A percentile compares a stretch with the other conserved stretches of the same genome.
Evolutionary conservation across 345 rosid genomes (phyloP).

Genomic region (Lepidium didymum): DNA sequence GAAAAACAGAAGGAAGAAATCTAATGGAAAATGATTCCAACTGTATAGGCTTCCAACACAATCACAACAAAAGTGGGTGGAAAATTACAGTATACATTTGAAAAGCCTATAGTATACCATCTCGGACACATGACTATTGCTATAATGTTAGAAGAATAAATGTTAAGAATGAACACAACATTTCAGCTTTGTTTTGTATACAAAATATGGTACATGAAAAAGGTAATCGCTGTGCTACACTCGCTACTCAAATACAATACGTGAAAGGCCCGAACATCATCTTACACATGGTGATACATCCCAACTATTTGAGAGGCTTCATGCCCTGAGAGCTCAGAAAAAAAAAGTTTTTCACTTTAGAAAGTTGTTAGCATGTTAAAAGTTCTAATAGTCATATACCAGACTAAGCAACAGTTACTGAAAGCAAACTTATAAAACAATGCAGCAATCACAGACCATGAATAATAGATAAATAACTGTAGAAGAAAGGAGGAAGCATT

Average conservation of each 20-base stretch:
- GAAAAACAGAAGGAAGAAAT: not conserved
- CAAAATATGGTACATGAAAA: conserved; percentile 4
- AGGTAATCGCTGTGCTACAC: not conserved
- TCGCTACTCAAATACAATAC: not conserved
- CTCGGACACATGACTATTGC: not conserved
- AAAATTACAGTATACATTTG: not conserved
- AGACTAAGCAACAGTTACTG: not conserved
- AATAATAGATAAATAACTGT: not conserved
- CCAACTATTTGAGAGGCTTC: conserved; percentile 70
- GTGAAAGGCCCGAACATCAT: not conserved
- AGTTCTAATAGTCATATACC: not conserved
- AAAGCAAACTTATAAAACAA: not conserved
- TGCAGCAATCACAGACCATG: not conserved
- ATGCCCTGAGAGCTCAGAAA: conserved; percentile 46
- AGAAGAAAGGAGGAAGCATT: not conserved
- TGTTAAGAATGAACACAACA: not conserved
- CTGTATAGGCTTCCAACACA: not conserved
- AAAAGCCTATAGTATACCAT: conserved; percentile 2
- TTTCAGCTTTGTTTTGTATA: conserved; percentile 9
- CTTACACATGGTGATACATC: not conserved
- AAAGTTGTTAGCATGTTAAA: not conserved
- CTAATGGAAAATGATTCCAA: not conserved
- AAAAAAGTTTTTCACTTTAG: not conserved
- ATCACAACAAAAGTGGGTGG: not conserved
- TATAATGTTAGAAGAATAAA: not conserved